Evolutionary conservation across 345 rosid species (phyloP), one percentile per base, ranked within the genome.

Genomic region (Leavenworthia alabamica): DNA sequence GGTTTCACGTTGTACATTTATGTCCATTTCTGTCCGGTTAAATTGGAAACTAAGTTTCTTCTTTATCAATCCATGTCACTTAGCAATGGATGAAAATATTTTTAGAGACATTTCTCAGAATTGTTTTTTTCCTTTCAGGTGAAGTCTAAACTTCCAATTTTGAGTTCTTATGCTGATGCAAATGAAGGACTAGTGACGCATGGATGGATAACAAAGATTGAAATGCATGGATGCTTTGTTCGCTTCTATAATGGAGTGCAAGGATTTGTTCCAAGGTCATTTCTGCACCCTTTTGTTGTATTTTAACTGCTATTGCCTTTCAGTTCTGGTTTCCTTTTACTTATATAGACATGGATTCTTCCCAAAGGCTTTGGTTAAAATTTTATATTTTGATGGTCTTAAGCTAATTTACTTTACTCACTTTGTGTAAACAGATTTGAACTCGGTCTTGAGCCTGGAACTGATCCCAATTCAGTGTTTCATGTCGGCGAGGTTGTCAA

Each of bases 151-250:
- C 99, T 78, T 68, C 72, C 81, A 44, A 85, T 93, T 73, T 66
- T 93, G 71, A 80, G 89, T 68, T 86, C 94, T 37, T 93, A 86
- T 63, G 73, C 86, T 63, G 97, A 93, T 76, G 99, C 89, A 66
- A 75, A 79, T 32, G 85, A 81, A 52, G 97, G 97, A 28, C 65
- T 89, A 19, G 70, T 83, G 68, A 82, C 89, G 5, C 99, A 89
- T 80, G 99, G 99, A 56, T 93, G 99, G 99, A 86, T 93, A 72
- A 81, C 91, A 36, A 93, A 86, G 81, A 89, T 83, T 67, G 99
- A 89, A 76, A 82, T 86, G 48, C 88, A 85, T 73, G 99, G 99
- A 49, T 93, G 97, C 83, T 89, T 86, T 51, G 86, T 89, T 65
- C 89, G 89, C 57, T 93, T 93, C 62, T 93, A 89, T 73, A 93